Base-by-base conservation (phyloP, 148 eudicot species). In the Vaccinium vitisidaea region DNA sequence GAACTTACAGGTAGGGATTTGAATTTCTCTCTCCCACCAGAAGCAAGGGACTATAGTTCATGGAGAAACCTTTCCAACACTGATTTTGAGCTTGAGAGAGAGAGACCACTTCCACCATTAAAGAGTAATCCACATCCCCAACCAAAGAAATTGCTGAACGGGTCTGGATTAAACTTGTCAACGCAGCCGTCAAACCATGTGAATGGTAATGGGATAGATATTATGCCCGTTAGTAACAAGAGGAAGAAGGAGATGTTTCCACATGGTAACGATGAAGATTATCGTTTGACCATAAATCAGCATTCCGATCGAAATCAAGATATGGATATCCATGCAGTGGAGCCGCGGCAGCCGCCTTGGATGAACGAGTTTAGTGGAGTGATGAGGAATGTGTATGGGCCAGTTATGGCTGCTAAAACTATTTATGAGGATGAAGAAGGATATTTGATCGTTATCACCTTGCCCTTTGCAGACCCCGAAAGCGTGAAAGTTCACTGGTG, bases 401-500 rank as follows among this genome's bases (percentile, higher is more conserved):
- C 98, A 1, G 95, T 93, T 23, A 94, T 94, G 10, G 92, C 92
- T 86, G 95, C 98, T 8, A 94, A 93, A 83, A 88, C 94, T 4
- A 90, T 94, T 25, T 94, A 94, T n/a, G 95, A 94, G 80, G 98
- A 94, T 50, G 94, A 94, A 46, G 91, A 92, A 82, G 98, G 95
- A 19, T 93, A 89, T 80, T 84, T 94, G 27, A 88, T 94, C 16
- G 70, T 94, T 59, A 80, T 94, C 71, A 89, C 92, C 39, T 87
- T 94, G 61, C 98, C 98, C 14, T 94, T 92, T 58, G 84, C 91
- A 5, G 95, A 94, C 75, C 91, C 89, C 76, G 93, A 92, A 67
- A 92, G 87, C 87, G 95, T 94, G 53, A 94, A 88, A 85, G 98
- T 94, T 73, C 92, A 92, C 59, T 94, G 98, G 98, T 91, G 92